Conservation (phyloP, 768 basidiomycete genomes). For the Suillus variegatus region DNA sequence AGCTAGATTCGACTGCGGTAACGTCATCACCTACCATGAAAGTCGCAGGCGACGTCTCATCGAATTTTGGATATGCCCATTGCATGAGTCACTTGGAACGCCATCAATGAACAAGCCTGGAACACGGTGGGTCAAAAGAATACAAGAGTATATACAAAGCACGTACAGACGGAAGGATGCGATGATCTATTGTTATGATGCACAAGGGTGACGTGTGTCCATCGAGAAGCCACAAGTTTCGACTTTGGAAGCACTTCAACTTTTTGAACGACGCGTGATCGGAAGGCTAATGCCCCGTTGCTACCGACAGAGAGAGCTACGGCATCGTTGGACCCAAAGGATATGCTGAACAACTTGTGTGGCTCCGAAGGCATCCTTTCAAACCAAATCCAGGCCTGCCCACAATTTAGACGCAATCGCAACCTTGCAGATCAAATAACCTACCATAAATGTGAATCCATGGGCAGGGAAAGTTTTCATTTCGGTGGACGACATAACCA, state of each 20-base stretch:
- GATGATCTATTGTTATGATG: slow-evolving; percentile 59
- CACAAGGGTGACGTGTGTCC: slow-evolving; percentile 73
- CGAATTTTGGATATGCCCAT: slow-evolving; percentile 60
- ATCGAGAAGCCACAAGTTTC: slow-evolving; percentile 54
- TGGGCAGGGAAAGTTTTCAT: slow-evolving; percentile 53
- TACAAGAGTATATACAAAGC: background rate
- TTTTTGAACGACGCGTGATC: slow-evolving; percentile 39
- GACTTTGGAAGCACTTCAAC: slow-evolving; percentile 46
- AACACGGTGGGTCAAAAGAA: slow-evolving; percentile 10
- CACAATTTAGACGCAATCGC: background rate
- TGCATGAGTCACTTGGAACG: slow-evolving; percentile 61
- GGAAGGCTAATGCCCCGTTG: slow-evolving; percentile 59
- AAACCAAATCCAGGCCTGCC: slow-evolving; percentile 51
- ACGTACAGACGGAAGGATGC: slow-evolving; percentile 63
- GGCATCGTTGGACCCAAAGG: slow-evolving; percentile 30
- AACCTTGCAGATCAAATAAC: background rate
- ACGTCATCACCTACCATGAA: slow-evolving; percentile 61
- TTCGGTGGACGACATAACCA: slow-evolving; percentile 51
- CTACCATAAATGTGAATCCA: slow-evolving; percentile 77
- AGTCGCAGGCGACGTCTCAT: slow-evolving; percentile 37
- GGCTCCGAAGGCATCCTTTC: slow-evolving; percentile 40
- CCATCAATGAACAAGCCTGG: slow-evolving; percentile 79
- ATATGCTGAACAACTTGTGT: slow-evolving; percentile 39
- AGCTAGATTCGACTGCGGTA: slow-evolving; percentile 38
- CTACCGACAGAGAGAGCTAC: slow-evolving; percentile 50